phyloP scores from a whole-genome alignment of 176 grass and related monocot species.

The Poa pratensis region DNA sequence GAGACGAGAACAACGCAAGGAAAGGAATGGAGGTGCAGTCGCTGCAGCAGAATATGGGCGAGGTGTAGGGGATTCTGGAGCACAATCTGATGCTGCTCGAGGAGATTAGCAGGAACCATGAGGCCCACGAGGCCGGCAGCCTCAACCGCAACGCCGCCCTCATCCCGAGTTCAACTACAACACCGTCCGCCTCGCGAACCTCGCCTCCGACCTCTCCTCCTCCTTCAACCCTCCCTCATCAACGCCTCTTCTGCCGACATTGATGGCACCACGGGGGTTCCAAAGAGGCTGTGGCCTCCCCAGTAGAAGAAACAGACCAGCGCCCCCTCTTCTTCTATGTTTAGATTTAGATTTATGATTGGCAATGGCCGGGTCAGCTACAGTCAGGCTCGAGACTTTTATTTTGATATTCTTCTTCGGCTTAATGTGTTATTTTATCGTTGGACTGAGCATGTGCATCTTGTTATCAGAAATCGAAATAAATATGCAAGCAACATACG shows the following conservation, averaged over 20 bases:
- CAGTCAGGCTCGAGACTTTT: too few relatives aligned
- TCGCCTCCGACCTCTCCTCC: conserved; percentile 38
- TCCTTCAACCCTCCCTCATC: conserved; percentile 34
- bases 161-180: conserved; percentile 71
- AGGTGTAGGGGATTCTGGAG: conserved; percentile 66
- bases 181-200: conserved; percentile 53
- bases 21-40: conserved; percentile 39
- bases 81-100: conserved; percentile 62
- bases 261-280: not conserved
- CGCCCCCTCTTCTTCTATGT: not conserved
- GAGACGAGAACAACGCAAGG: too few relatives aligned
- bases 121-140: conserved; percentile 49
- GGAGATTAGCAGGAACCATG: conserved; percentile 76
- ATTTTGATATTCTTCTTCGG: not conserved
- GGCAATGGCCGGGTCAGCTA: not conserved
- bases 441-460: not conserved
- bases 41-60: conserved; percentile 47
- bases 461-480: not conserved
- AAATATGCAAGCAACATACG: too few relatives aligned
- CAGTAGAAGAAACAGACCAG: not conserved
- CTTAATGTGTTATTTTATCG: not conserved
- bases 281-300: conserved; percentile 41
- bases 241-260: too few relatives aligned
- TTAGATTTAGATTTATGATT: not conserved
- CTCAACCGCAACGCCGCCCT: conserved; percentile 61